Conservation (phyloP, 1,139 yeast genomes). For the Suhomyces wounanorum region DNA sequence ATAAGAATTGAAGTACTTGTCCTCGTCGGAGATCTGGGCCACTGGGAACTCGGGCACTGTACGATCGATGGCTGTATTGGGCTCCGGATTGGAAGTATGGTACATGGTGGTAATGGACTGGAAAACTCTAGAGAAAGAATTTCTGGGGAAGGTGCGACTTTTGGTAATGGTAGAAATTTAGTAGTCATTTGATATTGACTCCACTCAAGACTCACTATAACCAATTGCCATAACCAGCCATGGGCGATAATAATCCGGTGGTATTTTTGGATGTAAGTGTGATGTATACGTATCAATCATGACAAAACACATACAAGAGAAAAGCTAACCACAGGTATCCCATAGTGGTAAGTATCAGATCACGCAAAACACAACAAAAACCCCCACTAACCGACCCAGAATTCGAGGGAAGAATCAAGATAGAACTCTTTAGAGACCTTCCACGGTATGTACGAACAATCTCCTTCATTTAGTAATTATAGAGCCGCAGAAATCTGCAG, state of each 20-base stretch:
- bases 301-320: neutral
- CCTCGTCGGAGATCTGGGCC: slow-evolving; percentile 74
- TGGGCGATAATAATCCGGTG: slow-evolving; percentile 20
- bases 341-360: slow-evolving; percentile 16
- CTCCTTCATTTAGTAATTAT: too few species aligned
- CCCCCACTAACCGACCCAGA: neutral
- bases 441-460: slow-evolving; percentile 35
- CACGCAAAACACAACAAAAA: neutral
- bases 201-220: too few species aligned
- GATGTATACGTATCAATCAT: neutral
- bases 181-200: neutral
- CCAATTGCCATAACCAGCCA: neutral
- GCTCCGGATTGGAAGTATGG: slow-evolving; percentile 70
- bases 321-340: slow-evolving; percentile 22
- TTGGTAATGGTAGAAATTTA: neutral
- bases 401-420: slow-evolving; percentile 34
- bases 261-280: slow-evolving; percentile 41
- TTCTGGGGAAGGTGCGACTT: slow-evolving; percentile 7
- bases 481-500: too few species aligned
- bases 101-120: slow-evolving; percentile 15
- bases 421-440: slow-evolving; percentile 42
- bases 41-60: slow-evolving; percentile 74
- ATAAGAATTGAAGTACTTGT: slow-evolving; percentile 68
- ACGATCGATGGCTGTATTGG: slow-evolving; percentile 77
- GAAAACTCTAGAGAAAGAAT: neutral